Conservation (phyloP, 2,329 filamentous ascomycete genomes). For the Hirsutella thompsonii region DNA sequence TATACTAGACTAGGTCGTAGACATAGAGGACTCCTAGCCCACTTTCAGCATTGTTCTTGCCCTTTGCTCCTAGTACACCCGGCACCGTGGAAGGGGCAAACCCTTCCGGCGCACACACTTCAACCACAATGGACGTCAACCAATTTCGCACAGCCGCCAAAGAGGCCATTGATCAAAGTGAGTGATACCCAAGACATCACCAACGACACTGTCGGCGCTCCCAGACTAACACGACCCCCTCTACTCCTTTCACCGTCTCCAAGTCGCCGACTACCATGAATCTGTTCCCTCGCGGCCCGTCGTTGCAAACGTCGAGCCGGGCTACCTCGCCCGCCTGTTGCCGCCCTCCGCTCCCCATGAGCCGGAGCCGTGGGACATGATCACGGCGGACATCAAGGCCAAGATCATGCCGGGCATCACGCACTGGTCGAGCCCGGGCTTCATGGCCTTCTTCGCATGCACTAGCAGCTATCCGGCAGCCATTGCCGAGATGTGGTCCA, state of each 20-base stretch:
- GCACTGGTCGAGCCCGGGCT: slow-evolving; percentile 89
- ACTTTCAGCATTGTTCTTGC: no score
- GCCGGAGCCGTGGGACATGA: slow-evolving; percentile 63
- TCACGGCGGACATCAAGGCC: slow-evolving; percentile 69
- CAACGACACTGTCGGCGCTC: background rate
- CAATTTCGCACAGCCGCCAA: slow-evolving; percentile 70
- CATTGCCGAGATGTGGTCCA: slow-evolving; percentile 83
- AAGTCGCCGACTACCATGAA: slow-evolving; percentile 77
- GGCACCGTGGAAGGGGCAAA: no score
- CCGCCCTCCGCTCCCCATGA: slow-evolving; percentile 51
- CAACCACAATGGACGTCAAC: slow-evolving; percentile 76
- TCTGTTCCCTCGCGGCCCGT: slow-evolving; percentile 58
- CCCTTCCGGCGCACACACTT: no score
- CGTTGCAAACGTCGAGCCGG: slow-evolving; percentile 65
- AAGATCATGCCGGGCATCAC: slow-evolving; percentile 89
- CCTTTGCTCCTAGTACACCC: background rate
- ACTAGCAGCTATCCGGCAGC: slow-evolving; percentile 72
- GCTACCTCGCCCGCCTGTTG: slow-evolving; percentile 72
- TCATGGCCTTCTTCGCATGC: slow-evolving; percentile 92
- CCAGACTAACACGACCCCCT: background rate
- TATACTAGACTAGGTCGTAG: no score
- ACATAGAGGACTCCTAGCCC: no score
- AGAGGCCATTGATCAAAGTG: slow-evolving; percentile 72
- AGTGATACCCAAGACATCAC: slow-evolving; percentile 15
- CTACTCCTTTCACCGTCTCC: background rate